Evolutionary conservation across 495 filamentous ascomycete genomes (phyloP), one percentile per base, ranked within the genome.

Genomic region (Talaromyces stipitatus): DNA sequence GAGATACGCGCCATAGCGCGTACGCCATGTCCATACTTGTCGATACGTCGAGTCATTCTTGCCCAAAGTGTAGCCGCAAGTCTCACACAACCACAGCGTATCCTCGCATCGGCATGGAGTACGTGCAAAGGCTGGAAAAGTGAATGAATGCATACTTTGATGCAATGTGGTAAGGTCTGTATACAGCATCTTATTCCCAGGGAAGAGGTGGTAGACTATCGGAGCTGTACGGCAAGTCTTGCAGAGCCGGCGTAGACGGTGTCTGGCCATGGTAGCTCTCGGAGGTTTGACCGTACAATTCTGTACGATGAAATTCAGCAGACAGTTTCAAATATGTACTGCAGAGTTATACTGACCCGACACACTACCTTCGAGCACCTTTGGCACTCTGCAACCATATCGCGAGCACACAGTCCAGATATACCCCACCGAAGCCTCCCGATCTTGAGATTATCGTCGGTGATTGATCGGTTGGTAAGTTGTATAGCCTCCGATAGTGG

Each of bases 11-110:
- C 85, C 84, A 71, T 95, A 96, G n/a, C 87, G 81, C 22, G 83
- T 90, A 18, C 91, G 86, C 91, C 91, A 96, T 20, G 76, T 83
- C 91, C 91, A 96, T 32, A 90, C 86, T 32, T 87, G 85, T 36
- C 80, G 74, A 69, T 96, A 95, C 27, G 85, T 86, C 12, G 78
- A 80, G 64, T 96, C 90, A 16, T 80, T 79, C 41, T 75, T 80
- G 23, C 82, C 77, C 36, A 94, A 80, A 11, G 77, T 75, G 58
- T 84, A 77, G 2, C 90, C 91, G 65, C 91, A 95, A 4, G 83
- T 79, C 45, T 85, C 79, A 69, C 91, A 96, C 24, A 96, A 79
- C 86, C 89, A 94, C 56, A 91, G 78, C 2, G 77, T 75, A 22
- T 79, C 73, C 3, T 76, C 70, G 69, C 91, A 96, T 9, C 71